Conservation (phyloP, 2,329 filamentous ascomycete genomes). For the Exserohilum turcica region DNA sequence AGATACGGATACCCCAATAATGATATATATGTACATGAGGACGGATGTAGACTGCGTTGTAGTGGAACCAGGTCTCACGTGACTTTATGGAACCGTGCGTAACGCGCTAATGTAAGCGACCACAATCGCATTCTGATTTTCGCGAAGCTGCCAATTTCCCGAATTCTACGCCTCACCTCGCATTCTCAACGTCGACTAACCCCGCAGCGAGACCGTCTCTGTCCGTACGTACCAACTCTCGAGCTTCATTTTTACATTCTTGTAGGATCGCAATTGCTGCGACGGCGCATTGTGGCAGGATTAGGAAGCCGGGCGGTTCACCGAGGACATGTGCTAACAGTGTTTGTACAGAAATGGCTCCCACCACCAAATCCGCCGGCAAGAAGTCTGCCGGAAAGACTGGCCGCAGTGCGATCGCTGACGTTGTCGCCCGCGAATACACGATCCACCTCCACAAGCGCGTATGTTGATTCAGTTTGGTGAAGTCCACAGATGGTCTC, state of each 20-base stretch:
- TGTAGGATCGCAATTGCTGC: background rate
- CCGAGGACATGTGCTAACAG: conserved; percentile 24
- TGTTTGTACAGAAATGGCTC: conserved; percentile 47
- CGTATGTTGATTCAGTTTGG: conserved; percentile 78
- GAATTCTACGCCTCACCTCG: conserved; percentile 28
- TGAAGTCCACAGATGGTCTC: conserved; percentile 70
- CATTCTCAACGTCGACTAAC: conserved; percentile 35
- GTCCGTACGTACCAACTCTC: conserved; percentile 30
- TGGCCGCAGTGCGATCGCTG: conserved; percentile 91
- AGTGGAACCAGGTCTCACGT: conserved; percentile 10
- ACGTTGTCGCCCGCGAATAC: conserved; percentile 99
- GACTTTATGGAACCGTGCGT: conserved; percentile 2
- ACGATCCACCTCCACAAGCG: conserved; percentile 99
- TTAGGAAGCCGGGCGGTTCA: background rate
- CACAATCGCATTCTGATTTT: conserved; percentile 24
- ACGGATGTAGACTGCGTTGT: background rate
- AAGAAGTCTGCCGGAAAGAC: conserved; percentile 71
- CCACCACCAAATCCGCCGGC: conserved; percentile 46
- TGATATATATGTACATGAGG: no score
- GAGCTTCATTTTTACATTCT: background rate
- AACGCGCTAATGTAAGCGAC: conserved; percentile 26
- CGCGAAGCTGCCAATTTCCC: conserved; percentile 10
- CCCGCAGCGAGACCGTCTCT: conserved; percentile 31
- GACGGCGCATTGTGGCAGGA: background rate
- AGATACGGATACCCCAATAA: conserved; percentile 8